Percentiles rank a stretch among this genome's conserved stretches.
phyloP scores from a whole-genome alignment of 2,329 filamentous ascomycete genomes.

The Talaromyces funiculosus region DNA sequence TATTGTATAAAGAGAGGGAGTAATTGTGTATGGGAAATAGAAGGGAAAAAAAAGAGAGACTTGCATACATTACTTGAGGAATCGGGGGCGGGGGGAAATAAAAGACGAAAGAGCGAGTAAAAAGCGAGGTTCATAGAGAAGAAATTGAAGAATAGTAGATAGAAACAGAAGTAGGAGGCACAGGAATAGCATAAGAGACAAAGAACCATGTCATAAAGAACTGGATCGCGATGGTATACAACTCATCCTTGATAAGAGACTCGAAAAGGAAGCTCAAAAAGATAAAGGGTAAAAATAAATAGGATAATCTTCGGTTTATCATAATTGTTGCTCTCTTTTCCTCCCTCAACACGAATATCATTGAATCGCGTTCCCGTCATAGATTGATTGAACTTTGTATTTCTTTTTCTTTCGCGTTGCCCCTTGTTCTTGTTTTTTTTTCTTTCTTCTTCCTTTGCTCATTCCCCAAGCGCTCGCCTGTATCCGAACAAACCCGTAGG shows the following conservation, averaged over 20 bases:
- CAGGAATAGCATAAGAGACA: not conserved
- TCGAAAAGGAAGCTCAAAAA: not conserved
- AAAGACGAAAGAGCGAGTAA: conserved; percentile 16
- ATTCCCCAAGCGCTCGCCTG: conserved; percentile 7
- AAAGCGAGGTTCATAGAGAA: conserved; percentile 15
- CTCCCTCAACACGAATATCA: not conserved
- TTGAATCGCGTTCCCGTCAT: conserved; percentile 5
- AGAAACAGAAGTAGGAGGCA: conserved; percentile 12
- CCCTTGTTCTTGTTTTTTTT: not conserved
- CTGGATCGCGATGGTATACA: not conserved
- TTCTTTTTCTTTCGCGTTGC: not conserved
- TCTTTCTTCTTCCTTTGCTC: conserved; percentile 1
- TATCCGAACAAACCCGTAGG: conserved; percentile 14
- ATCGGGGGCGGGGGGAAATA: conserved; percentile 22
- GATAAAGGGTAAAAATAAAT: not conserved
- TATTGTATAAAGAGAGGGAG: conserved; percentile 9
- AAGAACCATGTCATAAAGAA: not conserved
- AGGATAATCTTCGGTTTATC: conserved; percentile 7
- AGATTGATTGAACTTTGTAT: not conserved
- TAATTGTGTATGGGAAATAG: not conserved
- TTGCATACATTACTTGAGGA: conserved; percentile 15
- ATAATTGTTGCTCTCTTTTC: conserved; percentile 6
- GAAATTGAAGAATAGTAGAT: conserved; percentile 12
- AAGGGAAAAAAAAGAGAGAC: conserved; percentile 15
- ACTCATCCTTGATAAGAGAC: not conserved